Conservation (phyloP, 192 early-diverging fungal species). For the Coemansia sp. region DNA sequence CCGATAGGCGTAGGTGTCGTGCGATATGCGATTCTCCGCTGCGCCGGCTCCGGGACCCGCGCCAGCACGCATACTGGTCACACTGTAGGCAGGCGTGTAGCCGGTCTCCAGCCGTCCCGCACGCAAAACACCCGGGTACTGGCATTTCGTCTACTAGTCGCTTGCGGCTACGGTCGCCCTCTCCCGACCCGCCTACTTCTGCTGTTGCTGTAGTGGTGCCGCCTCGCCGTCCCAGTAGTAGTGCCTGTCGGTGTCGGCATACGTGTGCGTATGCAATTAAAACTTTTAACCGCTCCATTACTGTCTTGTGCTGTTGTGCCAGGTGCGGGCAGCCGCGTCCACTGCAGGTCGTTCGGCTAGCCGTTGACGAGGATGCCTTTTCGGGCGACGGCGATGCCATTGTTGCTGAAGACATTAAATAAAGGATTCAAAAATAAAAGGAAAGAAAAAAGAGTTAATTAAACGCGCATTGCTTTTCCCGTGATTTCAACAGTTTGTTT, state of each 20-base stretch:
- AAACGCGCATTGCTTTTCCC: not conserved
- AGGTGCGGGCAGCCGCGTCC: conserved; percentile 46
- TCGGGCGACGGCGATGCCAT: conserved; percentile 10
- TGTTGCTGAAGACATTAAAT: not conserved
- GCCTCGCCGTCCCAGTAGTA: conserved; percentile 51
- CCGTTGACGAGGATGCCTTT: not conserved
- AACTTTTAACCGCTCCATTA: conserved; percentile 51
- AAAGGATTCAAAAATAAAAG: not conserved
- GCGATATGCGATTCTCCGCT: conserved; percentile 11
- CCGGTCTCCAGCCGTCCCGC: conserved; percentile 60
- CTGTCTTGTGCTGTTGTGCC: conserved; percentile 28
- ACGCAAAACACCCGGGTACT: conserved; percentile 59
- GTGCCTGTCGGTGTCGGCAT: conserved; percentile 49
- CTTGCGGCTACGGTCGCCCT: conserved; percentile 57
- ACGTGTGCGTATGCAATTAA: conserved; percentile 52
- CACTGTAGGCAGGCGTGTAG: conserved; percentile 84
- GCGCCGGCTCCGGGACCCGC: conserved; percentile 50
- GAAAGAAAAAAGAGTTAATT: not conserved
- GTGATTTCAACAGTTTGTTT: not conserved
- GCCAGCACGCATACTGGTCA: conserved; percentile 79
- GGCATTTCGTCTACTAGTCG: conserved; percentile 60
- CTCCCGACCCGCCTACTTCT: conserved; percentile 16
- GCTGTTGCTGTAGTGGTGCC: conserved; percentile 16
- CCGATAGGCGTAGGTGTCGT: conserved; percentile 20
- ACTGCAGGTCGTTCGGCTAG: not conserved